These are phyloP conservation scores for Caloboletus firmus DNA, from an alignment of 1,284 basidiomycete species.

Conservation along the genomic window DNA sequence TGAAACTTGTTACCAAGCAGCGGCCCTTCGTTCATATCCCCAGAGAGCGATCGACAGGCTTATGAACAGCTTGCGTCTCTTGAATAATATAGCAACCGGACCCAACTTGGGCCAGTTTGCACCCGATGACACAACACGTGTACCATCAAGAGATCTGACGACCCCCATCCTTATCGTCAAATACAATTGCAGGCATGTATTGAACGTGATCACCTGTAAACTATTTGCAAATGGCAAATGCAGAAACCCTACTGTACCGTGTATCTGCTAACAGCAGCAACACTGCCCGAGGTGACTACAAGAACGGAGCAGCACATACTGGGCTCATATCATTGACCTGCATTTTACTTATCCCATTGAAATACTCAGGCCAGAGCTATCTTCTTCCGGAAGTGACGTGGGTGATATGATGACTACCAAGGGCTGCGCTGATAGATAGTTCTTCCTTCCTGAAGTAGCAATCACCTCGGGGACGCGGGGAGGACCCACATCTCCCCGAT, in stretches of 20 bases:
- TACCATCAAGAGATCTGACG: conserved; percentile 12
- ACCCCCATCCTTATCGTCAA: conserved; percentile 31
- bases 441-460: conserved; percentile 24
- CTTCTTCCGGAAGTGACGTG: conserved; percentile 3
- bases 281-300: background rate
- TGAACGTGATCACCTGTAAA: conserved; percentile 5
- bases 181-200: conserved; percentile 15
- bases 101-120: conserved; percentile 2
- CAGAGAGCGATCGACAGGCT: conserved; percentile 28
- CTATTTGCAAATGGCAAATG: conserved; percentile 19
- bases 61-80: conserved; percentile 10
- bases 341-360: background rate
- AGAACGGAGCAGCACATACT: background rate
- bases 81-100: conserved; percentile 3
- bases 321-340: background rate
- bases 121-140: conserved; percentile 24
- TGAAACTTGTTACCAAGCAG: conserved; percentile 15
- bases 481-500: conserved; percentile 21
- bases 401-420: conserved; percentile 9
- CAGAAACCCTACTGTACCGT: conserved; percentile 2
- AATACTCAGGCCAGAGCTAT: background rate
- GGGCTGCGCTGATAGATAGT: conserved; percentile 13
- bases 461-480: conserved; percentile 34
- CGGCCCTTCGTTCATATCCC: conserved; percentile 24
- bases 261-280: background rate